Evolutionary conservation across 2,329 filamentous ascomycete species (phyloP).

Genomic region (Colletotrichum camelliae): DNA sequence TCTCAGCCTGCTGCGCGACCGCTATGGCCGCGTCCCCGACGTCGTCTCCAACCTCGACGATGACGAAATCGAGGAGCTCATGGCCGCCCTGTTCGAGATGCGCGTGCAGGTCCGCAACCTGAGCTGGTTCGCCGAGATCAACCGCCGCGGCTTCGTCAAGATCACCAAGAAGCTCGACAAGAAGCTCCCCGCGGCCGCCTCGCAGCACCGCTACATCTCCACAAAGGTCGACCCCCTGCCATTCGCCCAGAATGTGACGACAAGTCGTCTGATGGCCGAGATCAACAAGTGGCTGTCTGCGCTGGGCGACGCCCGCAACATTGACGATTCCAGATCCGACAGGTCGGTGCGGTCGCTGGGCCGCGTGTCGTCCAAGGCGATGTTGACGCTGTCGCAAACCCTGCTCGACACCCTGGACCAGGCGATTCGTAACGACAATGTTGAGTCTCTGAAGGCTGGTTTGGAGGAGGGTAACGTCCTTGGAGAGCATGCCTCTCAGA

Average conservation of each 20-base stretch:
- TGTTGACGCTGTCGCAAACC: slow-evolving; percentile 72
- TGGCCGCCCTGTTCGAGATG: slow-evolving; percentile 88
- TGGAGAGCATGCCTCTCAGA: slow-evolving; percentile 62
- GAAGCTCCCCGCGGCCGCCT: slow-evolving; percentile 77
- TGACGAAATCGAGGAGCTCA: slow-evolving; percentile 90
- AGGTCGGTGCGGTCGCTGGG: slow-evolving; percentile 79
- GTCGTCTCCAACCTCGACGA: slow-evolving; percentile 76
- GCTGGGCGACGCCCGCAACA: slow-evolving; percentile 77
- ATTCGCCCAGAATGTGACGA: slow-evolving; percentile 77
- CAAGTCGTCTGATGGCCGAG: slow-evolving; percentile 54
- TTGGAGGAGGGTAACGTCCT: slow-evolving; percentile 62
- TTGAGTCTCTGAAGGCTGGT: slow-evolving; percentile 57
- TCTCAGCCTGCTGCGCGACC: slow-evolving; percentile 83
- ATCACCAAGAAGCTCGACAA: slow-evolving; percentile 99
- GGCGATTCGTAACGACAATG: slow-evolving; percentile 73
- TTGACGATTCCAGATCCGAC: slow-evolving; percentile 77
- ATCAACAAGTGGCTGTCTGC: slow-evolving; percentile 94
- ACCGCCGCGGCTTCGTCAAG: slow-evolving; percentile 92
- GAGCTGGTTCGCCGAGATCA: slow-evolving; percentile 98
- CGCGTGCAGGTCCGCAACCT: slow-evolving; percentile 87
- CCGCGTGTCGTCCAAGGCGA: slow-evolving; percentile 76
- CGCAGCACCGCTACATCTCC: slow-evolving; percentile 85
- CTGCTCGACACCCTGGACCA: slow-evolving; percentile 75
- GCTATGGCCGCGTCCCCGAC: slow-evolving; percentile 79
- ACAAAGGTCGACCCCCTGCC: slow-evolving; percentile 89